These are phyloP conservation scores for rapeseed (Brassica napus) DNA, from an alignment of 345 rosid genomes.

Conservation along the genomic window DNA sequence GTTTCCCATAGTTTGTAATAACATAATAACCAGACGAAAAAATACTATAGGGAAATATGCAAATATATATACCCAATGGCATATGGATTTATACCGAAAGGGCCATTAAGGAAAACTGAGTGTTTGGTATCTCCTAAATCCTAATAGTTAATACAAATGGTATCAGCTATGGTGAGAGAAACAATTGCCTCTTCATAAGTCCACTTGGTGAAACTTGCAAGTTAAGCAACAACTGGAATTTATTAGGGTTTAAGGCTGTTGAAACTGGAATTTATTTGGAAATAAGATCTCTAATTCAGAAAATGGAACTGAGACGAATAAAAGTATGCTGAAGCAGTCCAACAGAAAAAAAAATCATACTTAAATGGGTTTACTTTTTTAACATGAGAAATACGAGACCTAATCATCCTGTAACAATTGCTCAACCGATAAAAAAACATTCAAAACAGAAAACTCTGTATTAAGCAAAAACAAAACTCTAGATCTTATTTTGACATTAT, in stretches of 20 bases:
- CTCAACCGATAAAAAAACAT: neutral
- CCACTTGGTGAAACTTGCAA: slow-evolving; percentile 23
- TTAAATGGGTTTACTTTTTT: neutral
- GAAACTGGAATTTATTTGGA: neutral
- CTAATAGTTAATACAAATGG: too few relatives aligned
- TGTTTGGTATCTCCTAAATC: too few relatives aligned
- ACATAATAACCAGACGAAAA: too few relatives aligned
- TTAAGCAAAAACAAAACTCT: neutral
- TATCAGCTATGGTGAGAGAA: neutral
- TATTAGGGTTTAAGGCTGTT: neutral
- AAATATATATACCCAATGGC: too few relatives aligned
- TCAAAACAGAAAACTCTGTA: neutral
- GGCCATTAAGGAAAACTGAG: too few relatives aligned
- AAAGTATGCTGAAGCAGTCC: neutral
- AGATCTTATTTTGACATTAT: neutral
- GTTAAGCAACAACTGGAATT: neutral
- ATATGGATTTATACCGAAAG: too few relatives aligned
- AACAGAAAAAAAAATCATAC: neutral
- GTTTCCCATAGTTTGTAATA: too few relatives aligned
- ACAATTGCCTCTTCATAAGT: slow-evolving; percentile 7
- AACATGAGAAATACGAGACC: neutral
- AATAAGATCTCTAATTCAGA: neutral
- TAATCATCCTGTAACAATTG: neutral
- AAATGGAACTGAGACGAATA: neutral
- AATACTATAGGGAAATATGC: too few relatives aligned